A percentile compares a stretch with the other conserved stretches of the same genome.
These are phyloP conservation scores for Coemansia sp. DNA, from an alignment of 192 early-diverging fungal genomes.

Conservation along the genomic window DNA sequence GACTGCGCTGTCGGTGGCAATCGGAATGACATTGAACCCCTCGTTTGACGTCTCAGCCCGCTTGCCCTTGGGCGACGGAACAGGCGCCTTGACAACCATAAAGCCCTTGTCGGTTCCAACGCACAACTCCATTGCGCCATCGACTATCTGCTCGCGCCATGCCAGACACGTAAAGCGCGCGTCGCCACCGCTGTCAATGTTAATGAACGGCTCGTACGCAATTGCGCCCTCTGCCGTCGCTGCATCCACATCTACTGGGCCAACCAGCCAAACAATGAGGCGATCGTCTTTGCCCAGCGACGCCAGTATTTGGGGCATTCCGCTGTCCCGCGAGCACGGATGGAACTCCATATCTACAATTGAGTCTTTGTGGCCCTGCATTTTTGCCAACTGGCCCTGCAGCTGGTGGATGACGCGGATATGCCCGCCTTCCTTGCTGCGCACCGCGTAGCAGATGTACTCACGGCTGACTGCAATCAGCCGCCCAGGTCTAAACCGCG, in stretches of 20 bases:
- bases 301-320: slow-evolving; percentile 44
- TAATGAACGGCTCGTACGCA: slow-evolving; percentile 48
- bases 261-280: slow-evolving; percentile 47
- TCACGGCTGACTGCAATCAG: slow-evolving; percentile 49
- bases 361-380: slow-evolving; percentile 47
- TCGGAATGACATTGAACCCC: slow-evolving; percentile 39
- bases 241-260: slow-evolving; percentile 27
- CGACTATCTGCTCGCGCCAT: slow-evolving; percentile 28
- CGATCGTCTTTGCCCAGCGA: slow-evolving; percentile 52
- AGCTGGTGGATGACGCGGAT: slow-evolving; percentile 52
- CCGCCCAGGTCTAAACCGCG: slow-evolving; percentile 36
- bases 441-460: slow-evolving; percentile 52
- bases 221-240: slow-evolving; percentile 33
- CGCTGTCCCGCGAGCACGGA: slow-evolving; percentile 37
- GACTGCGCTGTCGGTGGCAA: slow-evolving; percentile 42
- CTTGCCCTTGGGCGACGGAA: slow-evolving; percentile 28
- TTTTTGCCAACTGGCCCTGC: slow-evolving; percentile 46
- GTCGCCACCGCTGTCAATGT: slow-evolving; percentile 47
- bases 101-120: slow-evolving; percentile 48
- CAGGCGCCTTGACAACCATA: slow-evolving; percentile 41
- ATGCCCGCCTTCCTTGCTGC: slow-evolving; percentile 51
- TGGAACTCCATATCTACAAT: slow-evolving; percentile 53
- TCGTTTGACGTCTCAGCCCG: slow-evolving; percentile 28
- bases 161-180: slow-evolving; percentile 41
- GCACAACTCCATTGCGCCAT: slow-evolving; percentile 42